phyloP scores from a whole-genome alignment of 202 grass and related monocot species.

The Zoysia matrella region DNA sequence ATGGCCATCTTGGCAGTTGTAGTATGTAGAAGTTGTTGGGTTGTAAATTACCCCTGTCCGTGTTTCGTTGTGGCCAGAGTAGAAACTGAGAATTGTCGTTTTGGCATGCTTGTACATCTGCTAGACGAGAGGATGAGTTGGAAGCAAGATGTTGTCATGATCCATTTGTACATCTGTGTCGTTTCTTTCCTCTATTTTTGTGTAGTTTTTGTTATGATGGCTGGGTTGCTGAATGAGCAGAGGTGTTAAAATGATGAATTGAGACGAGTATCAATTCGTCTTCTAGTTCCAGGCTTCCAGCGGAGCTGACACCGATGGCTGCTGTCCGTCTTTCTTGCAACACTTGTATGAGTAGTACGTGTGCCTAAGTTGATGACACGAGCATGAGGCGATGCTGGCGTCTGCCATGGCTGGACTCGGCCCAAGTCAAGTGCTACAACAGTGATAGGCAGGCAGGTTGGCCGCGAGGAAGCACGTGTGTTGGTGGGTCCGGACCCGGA shows the following conservation, averaged over 20 bases:
- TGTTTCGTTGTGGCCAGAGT: neutral
- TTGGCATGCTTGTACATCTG: neutral
- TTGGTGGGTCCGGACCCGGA: neutral
- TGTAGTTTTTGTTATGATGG: too few relatives aligned
- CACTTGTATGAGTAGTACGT: too few relatives aligned
- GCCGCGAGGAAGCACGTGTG: slow-evolving; percentile 27
- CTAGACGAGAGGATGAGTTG: neutral
- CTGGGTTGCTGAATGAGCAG: too few relatives aligned
- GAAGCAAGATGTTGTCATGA: neutral
- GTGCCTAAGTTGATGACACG: neutral
- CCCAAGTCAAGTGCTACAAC: too few relatives aligned
- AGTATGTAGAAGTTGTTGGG: neutral
- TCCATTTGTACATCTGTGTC: neutral
- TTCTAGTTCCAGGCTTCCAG: too few relatives aligned
- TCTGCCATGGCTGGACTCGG: too few relatives aligned
- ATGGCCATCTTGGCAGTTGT: neutral
- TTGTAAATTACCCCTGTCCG: neutral
- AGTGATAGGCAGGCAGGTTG: slow-evolving; percentile 1
- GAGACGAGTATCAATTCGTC: too few relatives aligned
- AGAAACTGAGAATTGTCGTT: neutral
- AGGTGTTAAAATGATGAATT: too few relatives aligned
- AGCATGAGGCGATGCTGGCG: too few relatives aligned
- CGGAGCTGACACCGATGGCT: too few relatives aligned
- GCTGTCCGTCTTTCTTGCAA: too few relatives aligned
- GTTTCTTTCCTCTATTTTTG: too few relatives aligned